These are phyloP conservation scores for Plenodomus biglobosus DNA, from an alignment of 2,329 filamentous ascomycete species.

Conservation along the genomic window DNA sequence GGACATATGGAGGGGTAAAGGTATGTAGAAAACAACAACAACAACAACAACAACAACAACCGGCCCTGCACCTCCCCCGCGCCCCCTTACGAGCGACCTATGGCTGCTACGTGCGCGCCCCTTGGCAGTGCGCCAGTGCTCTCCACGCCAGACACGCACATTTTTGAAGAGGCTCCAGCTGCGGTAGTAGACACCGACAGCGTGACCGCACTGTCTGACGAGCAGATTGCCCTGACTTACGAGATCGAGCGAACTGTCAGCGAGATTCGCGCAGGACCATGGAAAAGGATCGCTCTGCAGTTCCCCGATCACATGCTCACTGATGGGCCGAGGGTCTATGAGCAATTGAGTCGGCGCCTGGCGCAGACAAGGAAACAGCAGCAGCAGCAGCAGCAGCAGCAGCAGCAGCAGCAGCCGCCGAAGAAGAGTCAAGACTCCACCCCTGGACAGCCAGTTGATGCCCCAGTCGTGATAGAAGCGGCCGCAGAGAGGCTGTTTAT, in stretches of 20 bases:
- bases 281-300: constrained; percentile 82
- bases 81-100: not conserved
- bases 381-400: too few species aligned
- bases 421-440: constrained; percentile 17
- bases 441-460: constrained; percentile 11
- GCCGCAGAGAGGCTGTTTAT: constrained; percentile 67
- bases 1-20: too few species aligned
- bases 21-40: too few species aligned
- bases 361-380: constrained; percentile 27
- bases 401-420: too few species aligned
- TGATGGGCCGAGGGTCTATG: constrained; percentile 80
- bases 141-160: constrained; percentile 63
- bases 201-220: constrained; percentile 55
- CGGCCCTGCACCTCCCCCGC: too few species aligned
- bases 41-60: too few species aligned
- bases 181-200: constrained; percentile 42
- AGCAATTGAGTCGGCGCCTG: constrained; percentile 61
- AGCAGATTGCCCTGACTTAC: constrained; percentile 75
- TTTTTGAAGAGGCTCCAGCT: constrained; percentile 58
- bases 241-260: constrained; percentile 78
- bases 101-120: not conserved
- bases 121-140: constrained; percentile 55
- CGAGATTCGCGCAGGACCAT: constrained; percentile 72
- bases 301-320: constrained; percentile 92
- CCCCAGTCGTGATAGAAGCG: constrained; percentile 8